A percentile compares a stretch with the other conserved stretches of the same genome.
These are phyloP conservation scores for Orbilia javanica DNA, from an alignment of 2,329 filamentous ascomycete species.

Conservation along the genomic window DNA sequence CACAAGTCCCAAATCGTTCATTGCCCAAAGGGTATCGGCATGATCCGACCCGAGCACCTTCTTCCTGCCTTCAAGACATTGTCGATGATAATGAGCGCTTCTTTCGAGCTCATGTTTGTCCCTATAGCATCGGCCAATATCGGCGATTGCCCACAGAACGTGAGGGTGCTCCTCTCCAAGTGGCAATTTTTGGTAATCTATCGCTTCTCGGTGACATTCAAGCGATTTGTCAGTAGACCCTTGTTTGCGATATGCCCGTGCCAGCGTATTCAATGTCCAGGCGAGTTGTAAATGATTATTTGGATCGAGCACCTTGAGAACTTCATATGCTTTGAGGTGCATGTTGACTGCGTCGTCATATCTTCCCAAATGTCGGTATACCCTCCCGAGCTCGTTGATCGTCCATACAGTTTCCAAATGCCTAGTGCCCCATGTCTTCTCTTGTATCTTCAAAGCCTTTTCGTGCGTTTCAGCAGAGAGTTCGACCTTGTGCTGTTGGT, in stretches of 20 bases:
- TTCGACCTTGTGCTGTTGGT: conserved; percentile 51
- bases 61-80: conserved; percentile 33
- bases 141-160: conserved; percentile 42
- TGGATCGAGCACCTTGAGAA: conserved; percentile 11
- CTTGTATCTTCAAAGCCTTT: conserved; percentile 44
- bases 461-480: conserved; percentile 48
- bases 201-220: conserved; percentile 34
- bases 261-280: conserved; percentile 58
- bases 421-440: conserved; percentile 1
- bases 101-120: conserved; percentile 26
- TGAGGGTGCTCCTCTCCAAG: conserved; percentile 55
- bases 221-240: conserved; percentile 38
- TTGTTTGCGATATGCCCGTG: conserved; percentile 50
- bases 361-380: conserved; percentile 46
- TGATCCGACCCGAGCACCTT: conserved; percentile 33
- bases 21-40: conserved; percentile 45
- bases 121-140: conserved; percentile 44
- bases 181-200: conserved; percentile 23
- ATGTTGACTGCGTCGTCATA: conserved; percentile 49
- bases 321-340: conserved; percentile 44
- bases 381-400: conserved; percentile 58
- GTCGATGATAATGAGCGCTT: conserved; percentile 26
- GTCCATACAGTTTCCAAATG: conserved; percentile 53
- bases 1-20: conserved; percentile 53
- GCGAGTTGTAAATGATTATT: conserved; percentile 49